Conservation (phyloP, 1,139 yeast genomes). For the Taphrina confusa region DNA sequence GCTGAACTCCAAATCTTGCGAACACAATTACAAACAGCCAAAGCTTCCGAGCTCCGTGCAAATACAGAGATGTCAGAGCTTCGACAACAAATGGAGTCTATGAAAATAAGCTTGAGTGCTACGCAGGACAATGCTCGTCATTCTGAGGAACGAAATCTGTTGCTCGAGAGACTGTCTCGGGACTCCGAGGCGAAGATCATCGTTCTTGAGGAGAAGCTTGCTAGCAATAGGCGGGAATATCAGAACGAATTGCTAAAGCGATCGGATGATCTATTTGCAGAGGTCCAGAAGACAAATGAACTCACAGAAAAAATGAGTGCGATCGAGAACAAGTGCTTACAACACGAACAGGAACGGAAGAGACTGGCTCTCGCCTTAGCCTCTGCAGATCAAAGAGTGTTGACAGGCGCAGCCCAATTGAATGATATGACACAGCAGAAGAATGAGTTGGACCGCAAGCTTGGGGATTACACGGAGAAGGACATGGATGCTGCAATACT, state of each 20-base stretch:
- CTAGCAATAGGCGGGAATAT: conserved; percentile 2
- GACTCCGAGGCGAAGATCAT: neutral
- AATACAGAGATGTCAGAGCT: neutral
- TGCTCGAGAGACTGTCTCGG: neutral
- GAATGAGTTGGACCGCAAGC: conserved; percentile 3
- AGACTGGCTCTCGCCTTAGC: conserved; percentile 3
- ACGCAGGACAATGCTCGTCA: neutral
- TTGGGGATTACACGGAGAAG: neutral
- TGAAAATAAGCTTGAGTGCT: neutral
- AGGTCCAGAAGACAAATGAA: neutral
- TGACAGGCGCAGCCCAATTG: neutral
- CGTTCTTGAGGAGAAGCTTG: neutral
- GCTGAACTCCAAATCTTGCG: conserved; percentile 1
- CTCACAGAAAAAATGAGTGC: neutral
- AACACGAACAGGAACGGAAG: conserved; percentile 22
- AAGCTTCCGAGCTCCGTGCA: neutral
- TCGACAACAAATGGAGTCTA: neutral
- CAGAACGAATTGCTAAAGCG: conserved; percentile 1
- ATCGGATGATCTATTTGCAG: conserved; percentile 5
- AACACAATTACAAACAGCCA: neutral
- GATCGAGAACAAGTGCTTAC: conserved; percentile 2
- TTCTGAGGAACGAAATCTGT: neutral
- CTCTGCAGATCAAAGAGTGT: conserved; percentile 14
- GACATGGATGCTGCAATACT: neutral
- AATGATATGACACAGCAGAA: conserved; percentile 9